Evolutionary conservation across 2,329 filamentous ascomycete genomes (phyloP).

Genomic region (Curvularia eragrostidis): DNA sequence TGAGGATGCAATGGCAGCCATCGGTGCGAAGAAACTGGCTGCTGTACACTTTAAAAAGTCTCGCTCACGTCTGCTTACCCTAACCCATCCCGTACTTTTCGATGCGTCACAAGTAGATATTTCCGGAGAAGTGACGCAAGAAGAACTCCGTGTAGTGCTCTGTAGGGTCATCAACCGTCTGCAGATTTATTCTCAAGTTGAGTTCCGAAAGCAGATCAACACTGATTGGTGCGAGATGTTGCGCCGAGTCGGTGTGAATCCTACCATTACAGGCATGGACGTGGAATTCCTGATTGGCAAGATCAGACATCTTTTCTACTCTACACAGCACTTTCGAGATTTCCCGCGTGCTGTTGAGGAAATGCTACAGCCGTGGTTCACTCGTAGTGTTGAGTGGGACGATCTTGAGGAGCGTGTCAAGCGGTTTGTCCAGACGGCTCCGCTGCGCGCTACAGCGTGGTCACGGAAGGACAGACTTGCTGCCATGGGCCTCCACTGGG

Average conservation of each 20-base stretch:
- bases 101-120: conserved; percentile 29
- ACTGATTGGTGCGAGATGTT: conserved; percentile 17
- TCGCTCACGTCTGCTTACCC: conserved; percentile 25
- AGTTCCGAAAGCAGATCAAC: conserved; percentile 6
- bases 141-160: conserved; percentile 35
- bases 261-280: conserved; percentile 34
- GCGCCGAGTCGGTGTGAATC: conserved; percentile 29
- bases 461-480: conserved; percentile 27
- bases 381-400: conserved; percentile 17
- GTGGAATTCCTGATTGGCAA: conserved; percentile 30
- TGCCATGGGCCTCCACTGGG: conserved; percentile 31
- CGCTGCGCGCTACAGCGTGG: conserved; percentile 33
- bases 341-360: conserved; percentile 15
- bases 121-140: conserved; percentile 26
- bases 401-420: conserved; percentile 29
- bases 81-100: conserved; percentile 24
- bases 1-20: conserved; percentile 12
- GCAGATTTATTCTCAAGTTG: not conserved
- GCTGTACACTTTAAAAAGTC: conserved; percentile 15
- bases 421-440: conserved; percentile 25
- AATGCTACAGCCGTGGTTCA: conserved; percentile 26
- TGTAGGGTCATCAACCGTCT: conserved; percentile 25
- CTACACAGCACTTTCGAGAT: conserved; percentile 1
- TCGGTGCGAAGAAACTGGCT: conserved; percentile 11
- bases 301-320: conserved; percentile 21